A percentile compares a stretch with the other conserved stretches of the same genome.
Conservation (phyloP, 2,329 filamentous ascomycete species). For the Colletotrichum musae region DNA sequence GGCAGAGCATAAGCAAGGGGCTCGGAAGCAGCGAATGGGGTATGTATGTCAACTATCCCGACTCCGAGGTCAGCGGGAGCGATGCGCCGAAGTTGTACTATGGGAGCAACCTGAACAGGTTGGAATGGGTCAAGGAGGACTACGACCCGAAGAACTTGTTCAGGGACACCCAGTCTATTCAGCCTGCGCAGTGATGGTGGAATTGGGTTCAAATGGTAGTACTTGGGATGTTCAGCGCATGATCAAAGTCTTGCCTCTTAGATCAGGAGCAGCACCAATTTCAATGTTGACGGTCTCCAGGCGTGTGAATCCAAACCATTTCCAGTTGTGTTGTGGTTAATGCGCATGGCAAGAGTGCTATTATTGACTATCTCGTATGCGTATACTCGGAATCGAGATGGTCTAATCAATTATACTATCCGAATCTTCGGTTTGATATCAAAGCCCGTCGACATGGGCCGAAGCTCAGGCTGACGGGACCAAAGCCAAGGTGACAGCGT, state of each 20-base stretch:
- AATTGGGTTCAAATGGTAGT: not conserved
- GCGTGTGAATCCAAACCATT: no score
- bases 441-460: not conserved
- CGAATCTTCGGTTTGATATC: not conserved
- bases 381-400: no score
- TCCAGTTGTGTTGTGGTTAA: no score
- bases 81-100: slow-evolving; percentile 65
- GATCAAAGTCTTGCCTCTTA: no score
- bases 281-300: no score
- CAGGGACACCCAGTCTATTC: slow-evolving; percentile 54
- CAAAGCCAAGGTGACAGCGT: not conserved
- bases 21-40: slow-evolving; percentile 57
- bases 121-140: slow-evolving; percentile 56
- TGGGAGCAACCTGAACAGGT: slow-evolving; percentile 53
- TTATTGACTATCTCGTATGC: no score
- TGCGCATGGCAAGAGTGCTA: no score
- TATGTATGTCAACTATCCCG: slow-evolving; percentile 69
- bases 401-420: no score
- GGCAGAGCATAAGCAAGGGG: slow-evolving; percentile 52
- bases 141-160: slow-evolving; percentile 59
- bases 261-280: no score
- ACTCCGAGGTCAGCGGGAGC: slow-evolving; percentile 60
- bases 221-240: not conserved
- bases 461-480: not conserved
- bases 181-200: slow-evolving; percentile 7